Conservation (phyloP, 2,329 filamentous ascomycete species). For the Colletotrichum truncatum region DNA sequence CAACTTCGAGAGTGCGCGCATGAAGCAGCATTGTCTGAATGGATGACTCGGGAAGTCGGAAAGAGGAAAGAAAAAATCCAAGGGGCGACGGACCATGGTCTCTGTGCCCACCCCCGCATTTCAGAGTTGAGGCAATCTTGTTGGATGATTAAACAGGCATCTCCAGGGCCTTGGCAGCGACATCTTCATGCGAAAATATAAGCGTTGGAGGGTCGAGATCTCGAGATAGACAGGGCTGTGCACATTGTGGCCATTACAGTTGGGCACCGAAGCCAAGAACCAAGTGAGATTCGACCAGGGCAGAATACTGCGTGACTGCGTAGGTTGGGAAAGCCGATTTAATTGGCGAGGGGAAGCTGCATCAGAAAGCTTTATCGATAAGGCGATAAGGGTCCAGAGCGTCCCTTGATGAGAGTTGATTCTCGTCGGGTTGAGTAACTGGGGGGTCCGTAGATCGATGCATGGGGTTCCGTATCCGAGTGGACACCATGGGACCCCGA, state of each 20-base stretch:
- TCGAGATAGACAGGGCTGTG: neutral
- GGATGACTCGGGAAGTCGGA: constrained; percentile 21
- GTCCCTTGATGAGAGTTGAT: neutral
- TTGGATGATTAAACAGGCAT: neutral
- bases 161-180: neutral
- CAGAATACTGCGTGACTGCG: neutral
- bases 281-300: neutral
- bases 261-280: neutral
- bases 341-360: neutral
- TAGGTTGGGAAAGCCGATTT: neutral
- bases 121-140: constrained; percentile 17
- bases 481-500: constrained; percentile 10
- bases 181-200: neutral
- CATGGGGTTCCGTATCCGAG: constrained; percentile 17
- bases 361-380: constrained; percentile 9
- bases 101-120: constrained; percentile 16
- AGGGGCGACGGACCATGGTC: neutral
- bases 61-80: constrained; percentile 9
- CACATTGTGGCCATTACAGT: neutral
- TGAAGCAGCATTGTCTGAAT: constrained; percentile 5
- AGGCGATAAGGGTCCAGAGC: constrained; percentile 16
- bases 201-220: neutral
- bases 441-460: constrained; percentile 26
- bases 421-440: constrained; percentile 6
- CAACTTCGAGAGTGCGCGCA: constrained; percentile 6